Conservation (phyloP, 495 filamentous ascomycete genomes). For the Lophiotrema nucula region DNA sequence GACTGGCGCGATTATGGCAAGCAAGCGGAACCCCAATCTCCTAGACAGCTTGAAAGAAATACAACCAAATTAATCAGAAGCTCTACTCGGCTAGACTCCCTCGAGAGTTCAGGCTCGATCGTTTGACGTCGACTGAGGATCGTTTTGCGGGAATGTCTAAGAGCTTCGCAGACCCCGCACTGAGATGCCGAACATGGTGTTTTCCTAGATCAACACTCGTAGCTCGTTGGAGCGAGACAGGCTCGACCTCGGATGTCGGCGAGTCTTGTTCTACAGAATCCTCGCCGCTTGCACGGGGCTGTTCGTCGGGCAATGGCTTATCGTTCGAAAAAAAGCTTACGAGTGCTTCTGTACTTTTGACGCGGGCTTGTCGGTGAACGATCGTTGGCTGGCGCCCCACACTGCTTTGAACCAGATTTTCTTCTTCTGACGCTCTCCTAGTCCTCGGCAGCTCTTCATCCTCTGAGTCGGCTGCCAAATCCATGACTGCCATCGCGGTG, state of each 20-base stretch:
- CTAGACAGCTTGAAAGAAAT: too few relatives aligned
- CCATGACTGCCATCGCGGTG: constrained; percentile 41
- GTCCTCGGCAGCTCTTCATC: constrained; percentile 34
- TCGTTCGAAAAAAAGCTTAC: constrained; percentile 52
- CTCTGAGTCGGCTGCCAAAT: constrained; percentile 38
- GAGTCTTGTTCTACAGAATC: constrained; percentile 18
- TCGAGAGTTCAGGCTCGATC: constrained; percentile 23
- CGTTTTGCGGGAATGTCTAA: constrained; percentile 55
- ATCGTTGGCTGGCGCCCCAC: constrained; percentile 59
- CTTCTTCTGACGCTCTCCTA: constrained; percentile 16
- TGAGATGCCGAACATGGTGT: constrained; percentile 66
- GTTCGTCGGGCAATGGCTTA: constrained; percentile 35
- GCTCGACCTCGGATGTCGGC: constrained; percentile 23
- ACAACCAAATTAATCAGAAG: too few relatives aligned
- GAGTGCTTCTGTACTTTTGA: constrained; percentile 67
- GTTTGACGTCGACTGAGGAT: constrained; percentile 20
- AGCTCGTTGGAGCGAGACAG: constrained; percentile 54
- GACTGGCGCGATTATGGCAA: constrained; percentile 32
- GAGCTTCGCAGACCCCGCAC: constrained; percentile 69
- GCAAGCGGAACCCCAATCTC: neutral
- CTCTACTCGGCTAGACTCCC: too few relatives aligned
- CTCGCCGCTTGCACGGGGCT: neutral
- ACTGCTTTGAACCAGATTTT: constrained; percentile 48
- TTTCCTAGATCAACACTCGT: constrained; percentile 64
- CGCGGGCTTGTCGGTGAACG: constrained; percentile 51